A percentile compares a stretch with the other conserved stretches of the same genome.
phyloP scores from a whole-genome alignment of 495 filamentous ascomycete genomes.

The Penicillium salamii region DNA sequence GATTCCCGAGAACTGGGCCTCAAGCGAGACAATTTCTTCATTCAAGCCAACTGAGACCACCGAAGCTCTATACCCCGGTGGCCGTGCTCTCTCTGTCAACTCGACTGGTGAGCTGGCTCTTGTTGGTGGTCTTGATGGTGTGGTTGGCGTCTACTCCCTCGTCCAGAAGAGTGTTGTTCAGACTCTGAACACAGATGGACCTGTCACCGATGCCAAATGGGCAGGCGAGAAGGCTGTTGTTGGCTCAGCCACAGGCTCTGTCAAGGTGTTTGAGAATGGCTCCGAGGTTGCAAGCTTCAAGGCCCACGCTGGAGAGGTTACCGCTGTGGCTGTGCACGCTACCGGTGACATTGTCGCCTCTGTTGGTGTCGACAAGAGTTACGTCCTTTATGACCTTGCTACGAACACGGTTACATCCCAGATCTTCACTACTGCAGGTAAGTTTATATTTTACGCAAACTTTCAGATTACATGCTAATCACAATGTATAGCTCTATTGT shows the following conservation, averaged over 20 bases:
- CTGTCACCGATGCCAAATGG: constrained; percentile 80
- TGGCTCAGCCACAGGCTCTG: constrained; percentile 69
- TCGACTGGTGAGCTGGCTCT: constrained; percentile 66
- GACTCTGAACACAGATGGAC: constrained; percentile 61
- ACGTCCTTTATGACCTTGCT: constrained; percentile 81
- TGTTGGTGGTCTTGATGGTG: constrained; percentile 73
- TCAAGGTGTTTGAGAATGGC: constrained; percentile 74
- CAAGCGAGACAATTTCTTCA: constrained; percentile 64
- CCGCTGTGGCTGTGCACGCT: constrained; percentile 76
- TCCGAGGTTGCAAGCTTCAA: constrained; percentile 61
- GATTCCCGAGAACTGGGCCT: constrained; percentile 81
- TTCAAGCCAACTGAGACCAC: constrained; percentile 61
- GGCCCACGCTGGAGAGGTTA: constrained; percentile 78
- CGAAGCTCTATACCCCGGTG: constrained; percentile 61
- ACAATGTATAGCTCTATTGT: constrained; percentile 61
- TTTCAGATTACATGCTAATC: constrained; percentile 5
- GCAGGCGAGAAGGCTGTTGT: constrained; percentile 68
- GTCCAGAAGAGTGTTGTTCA: constrained; percentile 65
- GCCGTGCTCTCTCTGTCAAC: constrained; percentile 65
- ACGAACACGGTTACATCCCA: constrained; percentile 65
- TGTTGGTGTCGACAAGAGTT: constrained; percentile 88
- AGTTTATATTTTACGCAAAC: constrained; percentile 21
- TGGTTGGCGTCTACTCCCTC: constrained; percentile 76
- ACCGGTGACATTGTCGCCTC: constrained; percentile 83
- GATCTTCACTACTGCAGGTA: constrained; percentile 79